These are phyloP conservation scores for Pulicaria dysenterica DNA, from an alignment of 129 eudicot genomes.

Conservation along the genomic window DNA sequence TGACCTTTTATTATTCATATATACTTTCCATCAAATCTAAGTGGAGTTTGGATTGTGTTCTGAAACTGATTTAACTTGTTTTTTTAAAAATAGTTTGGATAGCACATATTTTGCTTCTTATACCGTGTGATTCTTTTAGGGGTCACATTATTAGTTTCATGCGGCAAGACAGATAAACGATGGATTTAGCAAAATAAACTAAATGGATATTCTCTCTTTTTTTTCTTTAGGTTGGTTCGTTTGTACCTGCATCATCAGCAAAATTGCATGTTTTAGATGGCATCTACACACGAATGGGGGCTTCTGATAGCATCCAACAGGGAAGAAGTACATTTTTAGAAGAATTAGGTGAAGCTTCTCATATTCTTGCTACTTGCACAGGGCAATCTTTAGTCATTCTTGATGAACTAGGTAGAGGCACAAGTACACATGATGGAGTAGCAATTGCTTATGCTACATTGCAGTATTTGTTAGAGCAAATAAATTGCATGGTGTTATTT, in stretches of 20 bases:
- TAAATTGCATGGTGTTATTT: constrained; percentile 74
- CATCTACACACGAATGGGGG: constrained; percentile 93
- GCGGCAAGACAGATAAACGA: background rate
- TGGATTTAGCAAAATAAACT: background rate
- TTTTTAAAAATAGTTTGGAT: background rate
- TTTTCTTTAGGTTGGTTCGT: constrained; percentile 77
- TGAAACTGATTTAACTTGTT: background rate
- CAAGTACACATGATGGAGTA: constrained; percentile 98
- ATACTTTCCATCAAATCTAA: background rate
- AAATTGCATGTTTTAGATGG: constrained; percentile 80
- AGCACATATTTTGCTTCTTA: background rate
- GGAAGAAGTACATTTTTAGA: constrained; percentile 94
- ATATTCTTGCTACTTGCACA: constrained; percentile 67
- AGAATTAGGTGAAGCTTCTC: constrained; percentile 86
- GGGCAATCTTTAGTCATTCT: constrained; percentile 73
- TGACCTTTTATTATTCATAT: background rate
- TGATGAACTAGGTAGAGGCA: constrained; percentile 98
- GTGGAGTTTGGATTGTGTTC: background rate
- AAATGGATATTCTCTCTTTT: constrained; percentile 13
- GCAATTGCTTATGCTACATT: constrained; percentile 95
- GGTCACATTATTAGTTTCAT: background rate
- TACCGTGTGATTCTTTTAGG: background rate
- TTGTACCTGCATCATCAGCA: constrained; percentile 88
- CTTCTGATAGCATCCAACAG: constrained; percentile 87
- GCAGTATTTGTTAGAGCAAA: constrained; percentile 63